Percentiles rank a stretch among this genome's conserved stretches.
These are phyloP conservation scores for Nevesoporus exiguus DNA, from an alignment of 768 basidiomycete species.

Conservation along the genomic window DNA sequence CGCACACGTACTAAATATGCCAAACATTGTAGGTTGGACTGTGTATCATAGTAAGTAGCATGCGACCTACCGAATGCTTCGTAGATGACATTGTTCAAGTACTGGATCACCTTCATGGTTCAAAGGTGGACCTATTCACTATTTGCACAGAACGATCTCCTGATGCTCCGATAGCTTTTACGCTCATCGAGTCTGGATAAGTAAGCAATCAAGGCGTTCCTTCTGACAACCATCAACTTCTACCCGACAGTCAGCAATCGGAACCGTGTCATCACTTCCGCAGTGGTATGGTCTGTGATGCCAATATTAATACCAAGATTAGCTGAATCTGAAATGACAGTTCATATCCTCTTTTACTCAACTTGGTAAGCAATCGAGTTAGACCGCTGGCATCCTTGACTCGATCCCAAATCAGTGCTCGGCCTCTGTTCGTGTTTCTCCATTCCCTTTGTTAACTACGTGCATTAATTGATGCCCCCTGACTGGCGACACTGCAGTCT, in stretches of 20 bases:
- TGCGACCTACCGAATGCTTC: background rate
- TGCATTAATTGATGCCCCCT: background rate
- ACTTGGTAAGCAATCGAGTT: constrained; percentile 12
- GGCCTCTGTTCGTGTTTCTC: too few species aligned
- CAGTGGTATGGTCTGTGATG: constrained; percentile 13
- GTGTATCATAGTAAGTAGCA: constrained; percentile 2
- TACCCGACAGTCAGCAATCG: too few species aligned
- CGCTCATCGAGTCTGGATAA: too few species aligned
- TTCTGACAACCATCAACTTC: constrained; percentile 13
- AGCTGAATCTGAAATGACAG: constrained; percentile 5
- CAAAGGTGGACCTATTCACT: too few species aligned
- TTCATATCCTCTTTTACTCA: constrained; percentile 9
- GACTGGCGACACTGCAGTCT: background rate
- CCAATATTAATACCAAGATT: background rate
- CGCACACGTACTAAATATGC: background rate
- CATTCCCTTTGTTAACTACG: background rate
- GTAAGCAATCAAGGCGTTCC: too few species aligned
- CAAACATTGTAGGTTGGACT: background rate
- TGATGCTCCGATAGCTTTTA: too few species aligned
- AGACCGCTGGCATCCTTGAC: too few species aligned
- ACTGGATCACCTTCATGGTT: constrained; percentile 16
- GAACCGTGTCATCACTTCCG: constrained; percentile 10
- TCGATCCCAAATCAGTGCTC: constrained; percentile 15
- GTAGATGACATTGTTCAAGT: constrained; percentile 6
- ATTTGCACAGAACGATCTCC: background rate